Conservation (phyloP, 495 filamentous ascomycete species). For the Neurospora tetraspora region DNA sequence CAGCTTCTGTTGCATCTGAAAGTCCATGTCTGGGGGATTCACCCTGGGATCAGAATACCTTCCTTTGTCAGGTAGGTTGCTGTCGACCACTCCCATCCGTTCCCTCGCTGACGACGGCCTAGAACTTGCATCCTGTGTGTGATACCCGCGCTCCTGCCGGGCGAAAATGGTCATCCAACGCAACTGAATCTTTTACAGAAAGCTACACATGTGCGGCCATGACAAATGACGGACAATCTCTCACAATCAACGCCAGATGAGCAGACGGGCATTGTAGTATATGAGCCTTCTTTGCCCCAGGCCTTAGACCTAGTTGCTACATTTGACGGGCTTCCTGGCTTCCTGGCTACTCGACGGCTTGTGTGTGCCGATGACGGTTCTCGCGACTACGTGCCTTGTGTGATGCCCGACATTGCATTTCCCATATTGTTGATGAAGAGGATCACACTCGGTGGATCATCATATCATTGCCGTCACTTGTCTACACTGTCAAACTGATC, state of each 20-base stretch:
- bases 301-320: background rate
- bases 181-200: background rate
- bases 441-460: background rate
- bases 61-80: background rate
- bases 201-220: background rate
- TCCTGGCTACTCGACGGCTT: background rate
- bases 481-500: background rate
- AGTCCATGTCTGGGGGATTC: background rate
- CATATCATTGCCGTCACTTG: background rate
- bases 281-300: background rate
- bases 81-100: background rate
- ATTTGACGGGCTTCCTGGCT: background rate
- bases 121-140: background rate
- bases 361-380: background rate
- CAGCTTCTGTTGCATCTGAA: background rate
- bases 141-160: background rate
- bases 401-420: background rate
- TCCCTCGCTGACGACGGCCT: background rate
- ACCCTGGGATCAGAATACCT: background rate
- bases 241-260: background rate
- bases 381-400: background rate
- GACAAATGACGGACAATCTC: background rate
- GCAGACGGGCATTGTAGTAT: background rate
- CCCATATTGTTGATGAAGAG: background rate
- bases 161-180: background rate